Evolutionary conservation across 2,329 filamentous ascomycete genomes (phyloP).

Genomic region (Ascochyta lentis): DNA sequence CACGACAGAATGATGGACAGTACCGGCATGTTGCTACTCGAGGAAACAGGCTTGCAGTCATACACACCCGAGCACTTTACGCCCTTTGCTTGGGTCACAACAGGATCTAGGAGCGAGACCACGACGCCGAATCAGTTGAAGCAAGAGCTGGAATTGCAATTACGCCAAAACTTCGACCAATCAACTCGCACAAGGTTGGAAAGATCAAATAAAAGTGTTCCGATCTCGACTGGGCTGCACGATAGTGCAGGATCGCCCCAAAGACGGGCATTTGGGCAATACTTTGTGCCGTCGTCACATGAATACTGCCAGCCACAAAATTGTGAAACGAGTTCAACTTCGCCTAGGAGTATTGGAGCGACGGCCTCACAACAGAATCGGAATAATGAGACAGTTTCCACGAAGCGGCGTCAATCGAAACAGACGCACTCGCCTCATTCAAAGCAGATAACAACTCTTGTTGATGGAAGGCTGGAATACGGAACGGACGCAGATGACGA

Average conservation of each 20-base stretch:
- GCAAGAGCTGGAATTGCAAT: constrained; percentile 20
- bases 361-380: constrained; percentile 6
- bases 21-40: constrained; percentile 56
- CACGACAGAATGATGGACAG: constrained; percentile 55
- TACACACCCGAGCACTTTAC: constrained; percentile 42
- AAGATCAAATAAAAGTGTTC: background rate
- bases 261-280: constrained; percentile 29
- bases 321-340: constrained; percentile 29
- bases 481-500: background rate
- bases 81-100: constrained; percentile 41
- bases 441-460: constrained; percentile 5
- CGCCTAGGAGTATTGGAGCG: constrained; percentile 18
- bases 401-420: background rate
- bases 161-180: constrained; percentile 20
- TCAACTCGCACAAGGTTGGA: constrained; percentile 13
- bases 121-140: constrained; percentile 8
- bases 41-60: constrained; percentile 54
- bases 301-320: constrained; percentile 28
- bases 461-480: background rate
- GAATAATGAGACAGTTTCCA: background rate
- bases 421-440: constrained; percentile 11
- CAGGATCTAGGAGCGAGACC: constrained; percentile 16
- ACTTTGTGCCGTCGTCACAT: constrained; percentile 25
- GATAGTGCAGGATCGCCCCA: constrained; percentile 18
- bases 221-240: constrained; percentile 23